Evolutionary conservation across 179 eudicot genomes (phyloP), one percentile per base, ranked within the genome.

Genomic region (Beta corolliflora): DNA sequence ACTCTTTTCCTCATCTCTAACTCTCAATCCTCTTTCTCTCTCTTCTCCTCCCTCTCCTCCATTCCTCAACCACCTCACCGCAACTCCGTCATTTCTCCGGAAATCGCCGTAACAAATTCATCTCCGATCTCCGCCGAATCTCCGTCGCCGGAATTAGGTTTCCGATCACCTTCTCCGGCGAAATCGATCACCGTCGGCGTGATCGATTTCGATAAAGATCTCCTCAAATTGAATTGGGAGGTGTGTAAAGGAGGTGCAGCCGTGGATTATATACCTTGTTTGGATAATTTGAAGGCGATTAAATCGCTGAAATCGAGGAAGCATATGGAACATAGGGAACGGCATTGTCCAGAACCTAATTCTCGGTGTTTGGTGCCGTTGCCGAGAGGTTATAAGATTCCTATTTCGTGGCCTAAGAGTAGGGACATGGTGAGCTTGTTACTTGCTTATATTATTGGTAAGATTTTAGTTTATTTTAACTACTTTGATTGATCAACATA

Each of bases 341-440:
- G 99, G 77, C 97, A 94, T 84, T 97, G 99, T 70, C 99, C 98
- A 0, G 58, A 64, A 46, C 84, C 86, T 16, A 77, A 31, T 7
- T 88, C 84, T 0, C 45, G 91, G 81, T 97, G 99, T 70, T 84
- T 97, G 91, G 78, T 89, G 53, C 89, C 92, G 19, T 83, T 92
- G 78, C 96, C 94, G 19, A 45, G 5, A 12, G 95, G 97, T 50
- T 97, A 97, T 81, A 94, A 82, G 87, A 52, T 80, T 82, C 95
- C 97, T 45, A 91, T 97, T 66, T 82, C 75, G 46, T 97, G 98
- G 99, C 99, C 99, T 66, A 84, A 88, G 83, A 97, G 99, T 86
- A 90, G 97, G 93, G 97, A 97, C 84, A 95, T 90, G 99, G 99
- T 94, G 97, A 93, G 99, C 87, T 89, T 90, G 86, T 65, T 82